Base-by-base conservation (phyloP, 164 flowering plant species). In the Macadamia tetraphylla region DNA sequence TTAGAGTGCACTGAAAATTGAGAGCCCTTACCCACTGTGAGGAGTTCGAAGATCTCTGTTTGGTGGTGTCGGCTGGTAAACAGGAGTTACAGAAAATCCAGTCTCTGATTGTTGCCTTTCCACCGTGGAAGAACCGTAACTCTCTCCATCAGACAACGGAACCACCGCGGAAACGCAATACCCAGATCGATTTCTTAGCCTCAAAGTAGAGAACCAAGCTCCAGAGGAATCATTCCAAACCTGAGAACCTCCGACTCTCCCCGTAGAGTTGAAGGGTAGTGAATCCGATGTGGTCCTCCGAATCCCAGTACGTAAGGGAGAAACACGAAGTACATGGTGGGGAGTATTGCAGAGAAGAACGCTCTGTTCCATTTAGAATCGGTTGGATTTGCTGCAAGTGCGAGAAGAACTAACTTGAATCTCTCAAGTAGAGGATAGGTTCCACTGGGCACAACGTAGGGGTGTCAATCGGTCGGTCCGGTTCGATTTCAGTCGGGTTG, bases 21-120 rank as follows among this genome's bases (percentile, higher is more conserved):
- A 23, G 23, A 23, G 23, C 23, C 23, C 23, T 42, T 2, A 94
- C 98, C 98, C 98, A 80, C 98, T 94, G 71, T 94, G 98, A 82
- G 98, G 98, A 65, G 98, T 91, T 40, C 97, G 85, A 44, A 86
- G 86, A 29, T 78, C 78, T 10, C 98, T 83, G 73, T 87, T 70
- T 10, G 81, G 63, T 63, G 97, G 97, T 13, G 98, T 88, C 1
- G 87, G 92, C 12, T 35, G 66, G 73, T 91, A 91, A 63, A 83
- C 78, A 18, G 98, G 91, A 49, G 31, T 75, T 1, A 75, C 83
- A 3, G 86, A 63, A 31, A 31, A 42, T 49, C 18, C 66, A 6
- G 32, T 65, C 63, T 65, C 73, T 3, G 53, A 23, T 17, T 51
- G 9, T 23, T 35, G 48, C 4, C 17, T 31, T 53, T 42, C 58